These are phyloP conservation scores for Delonix regia DNA, from an alignment of 306 rosid species.

Conservation along the genomic window DNA sequence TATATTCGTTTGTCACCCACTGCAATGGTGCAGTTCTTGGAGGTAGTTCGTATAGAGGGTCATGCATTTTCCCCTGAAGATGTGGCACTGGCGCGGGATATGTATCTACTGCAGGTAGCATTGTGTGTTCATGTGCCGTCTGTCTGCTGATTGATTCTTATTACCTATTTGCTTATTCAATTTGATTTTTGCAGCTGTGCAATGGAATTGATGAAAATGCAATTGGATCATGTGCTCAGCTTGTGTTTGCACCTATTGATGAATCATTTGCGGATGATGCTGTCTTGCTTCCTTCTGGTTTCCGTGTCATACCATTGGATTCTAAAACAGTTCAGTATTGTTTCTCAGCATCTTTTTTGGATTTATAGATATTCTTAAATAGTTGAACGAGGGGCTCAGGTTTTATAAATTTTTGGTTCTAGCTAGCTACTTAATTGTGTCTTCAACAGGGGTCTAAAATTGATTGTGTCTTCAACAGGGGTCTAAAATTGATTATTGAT, in stretches of 20 bases:
- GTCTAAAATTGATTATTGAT: neutral
- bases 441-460: neutral
- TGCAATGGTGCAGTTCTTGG: conserved; percentile 64
- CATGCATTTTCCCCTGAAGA: conserved; percentile 95
- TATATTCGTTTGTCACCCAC: neutral
- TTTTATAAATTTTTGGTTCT: neutral
- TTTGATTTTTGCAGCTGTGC: conserved; percentile 63
- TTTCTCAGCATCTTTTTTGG: neutral
- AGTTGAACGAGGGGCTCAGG: neutral
- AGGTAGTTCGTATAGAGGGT: conserved; percentile 97
- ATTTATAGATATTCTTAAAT: neutral
- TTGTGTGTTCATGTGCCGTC: neutral
- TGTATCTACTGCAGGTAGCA: conserved; percentile 84
- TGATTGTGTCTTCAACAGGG: neutral
- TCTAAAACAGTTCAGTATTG: conserved; percentile 71
- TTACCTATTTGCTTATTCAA: neutral
- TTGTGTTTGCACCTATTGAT: conserved; percentile 95
- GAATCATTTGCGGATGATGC: conserved; percentile 98
- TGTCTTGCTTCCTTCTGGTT: conserved; percentile 86
- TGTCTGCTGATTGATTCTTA: neutral
- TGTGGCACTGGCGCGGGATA: conserved; percentile 81
- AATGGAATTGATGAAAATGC: conserved; percentile 92
- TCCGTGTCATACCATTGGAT: conserved; percentile 92
- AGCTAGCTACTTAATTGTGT: neutral
- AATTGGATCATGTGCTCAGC: conserved; percentile 91